Conservation (phyloP, 305 asterid genomes). For the Nicotiana rustica region DNA sequence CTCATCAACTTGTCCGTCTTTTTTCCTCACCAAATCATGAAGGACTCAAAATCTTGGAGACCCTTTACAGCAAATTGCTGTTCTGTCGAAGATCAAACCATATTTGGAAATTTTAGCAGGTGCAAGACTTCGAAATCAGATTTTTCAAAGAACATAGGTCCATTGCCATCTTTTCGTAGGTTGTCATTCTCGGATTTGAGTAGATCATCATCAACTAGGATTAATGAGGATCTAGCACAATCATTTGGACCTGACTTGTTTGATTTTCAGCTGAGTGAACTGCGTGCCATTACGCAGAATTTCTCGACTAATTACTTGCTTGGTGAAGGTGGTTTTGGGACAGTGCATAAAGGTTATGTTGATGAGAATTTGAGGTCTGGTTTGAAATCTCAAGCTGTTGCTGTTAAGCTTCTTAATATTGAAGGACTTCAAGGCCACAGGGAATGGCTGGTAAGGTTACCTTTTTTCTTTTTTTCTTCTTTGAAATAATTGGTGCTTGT, state of each 20-base stretch:
- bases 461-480: too few relatives aligned
- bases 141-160: conserved; percentile 66
- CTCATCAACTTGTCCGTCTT: conserved; percentile 31
- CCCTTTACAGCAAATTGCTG: conserved; percentile 78
- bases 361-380: conserved; percentile 68
- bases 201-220: conserved; percentile 64
- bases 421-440: conserved; percentile 95
- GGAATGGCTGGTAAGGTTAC: conserved; percentile 87
- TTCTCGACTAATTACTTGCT: conserved; percentile 74
- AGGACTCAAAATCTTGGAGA: conserved; percentile 64
- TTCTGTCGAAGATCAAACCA: conserved; percentile 59
- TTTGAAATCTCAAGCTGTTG: conserved; percentile 83
- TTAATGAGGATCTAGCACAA: conserved; percentile 82
- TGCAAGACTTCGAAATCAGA: conserved; percentile 72
- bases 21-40: conserved; percentile 38
- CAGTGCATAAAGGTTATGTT: conserved; percentile 80
- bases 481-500: not conserved
- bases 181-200: conserved; percentile 73
- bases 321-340: conserved; percentile 94
- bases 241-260: conserved; percentile 71
- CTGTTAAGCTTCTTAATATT: conserved; percentile 89
- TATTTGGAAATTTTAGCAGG: conserved; percentile 63
- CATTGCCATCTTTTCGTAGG: conserved; percentile 70
- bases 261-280: conserved; percentile 68
- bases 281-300: conserved; percentile 75